Base-by-base conservation (phyloP, 2,329 filamentous ascomycete species). In the Fusarium algeriense region DNA sequence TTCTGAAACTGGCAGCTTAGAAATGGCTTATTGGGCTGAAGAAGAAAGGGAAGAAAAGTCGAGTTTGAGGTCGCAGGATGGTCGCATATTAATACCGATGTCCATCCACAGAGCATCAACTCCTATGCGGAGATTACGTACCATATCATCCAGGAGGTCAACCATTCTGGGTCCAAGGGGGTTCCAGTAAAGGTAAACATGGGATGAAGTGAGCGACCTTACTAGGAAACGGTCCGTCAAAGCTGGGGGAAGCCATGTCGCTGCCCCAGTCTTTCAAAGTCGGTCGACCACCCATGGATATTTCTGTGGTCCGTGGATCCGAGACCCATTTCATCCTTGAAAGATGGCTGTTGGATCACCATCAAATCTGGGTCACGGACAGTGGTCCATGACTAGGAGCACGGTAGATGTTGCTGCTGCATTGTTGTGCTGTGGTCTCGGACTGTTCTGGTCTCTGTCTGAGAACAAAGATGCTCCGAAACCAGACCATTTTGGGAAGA, bases 81-180 rank as follows among this genome's bases (percentile, higher is more conserved):
- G 78, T 73, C 78, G 77, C 78, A 80, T 83, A 85, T 86, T 86
- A 86, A 86, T 86, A 86, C 71, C 74, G 63, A 77, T 73, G 66
- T 70, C 66, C 28, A 55, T 64, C 61, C 54, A 50, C 46, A 66
- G 40, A 62, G 60, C 55, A 59, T 52, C 60, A 70, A 73, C 66
- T 71, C 68, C 68, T 52, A 62, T 59, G 60, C 50, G 71, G 75
- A 77, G 70, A 77, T 76, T 77, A 75, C 73, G 65, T 73, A 71
- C 66, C 69, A 59, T 67, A 52, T 34, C 19, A 59, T 55, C 54
- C 60, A 69, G 57, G 66, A 73, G 55, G 57, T 49, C 57, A 50
- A 64, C 67, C 65, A 50, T 67, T 49, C 54, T 70, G 49, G 64
- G 69, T 55, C 71, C 69, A 71, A 73, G 71, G 63, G 75, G 74